Conservation (phyloP, 768 basidiomycete species). For the Clitopilus passeckerianus region DNA sequence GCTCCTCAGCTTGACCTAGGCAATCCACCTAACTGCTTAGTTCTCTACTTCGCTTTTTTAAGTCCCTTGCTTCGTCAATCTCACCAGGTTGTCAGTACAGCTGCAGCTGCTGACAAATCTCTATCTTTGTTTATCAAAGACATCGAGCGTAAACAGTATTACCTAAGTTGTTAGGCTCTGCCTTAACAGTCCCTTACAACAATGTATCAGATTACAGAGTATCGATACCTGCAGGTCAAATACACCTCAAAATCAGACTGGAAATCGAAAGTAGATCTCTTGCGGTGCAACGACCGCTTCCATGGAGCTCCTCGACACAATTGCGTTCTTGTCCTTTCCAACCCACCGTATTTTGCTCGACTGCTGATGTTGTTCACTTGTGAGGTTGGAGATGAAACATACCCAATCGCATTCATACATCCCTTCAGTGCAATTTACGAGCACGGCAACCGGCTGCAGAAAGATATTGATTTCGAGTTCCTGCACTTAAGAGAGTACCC, state of each 20-base stretch:
- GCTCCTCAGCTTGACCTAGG: no score
- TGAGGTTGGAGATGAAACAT: neutral
- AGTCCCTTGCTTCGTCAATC: no score
- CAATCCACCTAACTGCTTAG: no score
- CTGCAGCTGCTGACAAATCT: no score
- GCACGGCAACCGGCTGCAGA: neutral
- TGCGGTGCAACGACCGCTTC: slow-evolving; percentile 25
- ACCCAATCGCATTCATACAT: slow-evolving; percentile 8
- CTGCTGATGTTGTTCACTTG: slow-evolving; percentile 7
- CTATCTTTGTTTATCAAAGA: no score
- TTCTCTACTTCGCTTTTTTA: no score
- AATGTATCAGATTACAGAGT: slow-evolving; percentile 15
- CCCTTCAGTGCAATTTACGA: slow-evolving; percentile 1
- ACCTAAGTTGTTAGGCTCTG: no score
- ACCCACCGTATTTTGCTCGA: neutral
- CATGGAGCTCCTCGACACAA: slow-evolving; percentile 17
- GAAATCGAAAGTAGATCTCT: slow-evolving; percentile 17
- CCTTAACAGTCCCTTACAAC: no score
- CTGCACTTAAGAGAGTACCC: neutral
- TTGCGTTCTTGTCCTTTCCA: slow-evolving; percentile 9
- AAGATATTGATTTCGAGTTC: slow-evolving; percentile 6
- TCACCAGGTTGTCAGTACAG: no score
- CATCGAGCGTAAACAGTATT: no score
- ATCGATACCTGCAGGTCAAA: slow-evolving; percentile 17
- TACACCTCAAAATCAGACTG: slow-evolving; percentile 23